phyloP scores from a whole-genome alignment of 495 filamentous ascomycete species.

The Aspergillus affinis region DNA sequence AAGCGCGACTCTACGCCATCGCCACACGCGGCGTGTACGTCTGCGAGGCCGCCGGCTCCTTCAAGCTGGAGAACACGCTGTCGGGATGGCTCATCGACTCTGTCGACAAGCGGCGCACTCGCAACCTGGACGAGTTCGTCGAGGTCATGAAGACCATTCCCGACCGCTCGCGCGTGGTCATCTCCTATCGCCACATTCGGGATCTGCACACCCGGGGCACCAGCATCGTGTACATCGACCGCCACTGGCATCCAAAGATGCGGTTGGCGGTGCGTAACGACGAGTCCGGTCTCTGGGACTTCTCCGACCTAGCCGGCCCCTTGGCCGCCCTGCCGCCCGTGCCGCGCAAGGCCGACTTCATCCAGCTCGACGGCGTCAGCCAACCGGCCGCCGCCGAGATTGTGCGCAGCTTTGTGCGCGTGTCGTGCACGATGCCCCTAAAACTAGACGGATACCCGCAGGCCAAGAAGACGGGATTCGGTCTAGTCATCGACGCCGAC shows the following conservation, averaged over 20 bases:
- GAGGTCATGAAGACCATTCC: slow-evolving; percentile 88
- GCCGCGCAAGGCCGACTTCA: slow-evolving; percentile 80
- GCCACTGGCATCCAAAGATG: slow-evolving; percentile 96
- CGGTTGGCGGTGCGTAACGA: slow-evolving; percentile 91
- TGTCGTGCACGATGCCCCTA: slow-evolving; percentile 86
- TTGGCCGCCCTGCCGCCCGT: slow-evolving; percentile 70
- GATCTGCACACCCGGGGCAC: slow-evolving; percentile 95
- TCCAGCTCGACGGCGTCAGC: slow-evolving; percentile 82
- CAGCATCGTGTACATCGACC: slow-evolving; percentile 86
- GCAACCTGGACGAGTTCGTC: slow-evolving; percentile 84
- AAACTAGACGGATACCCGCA: slow-evolving; percentile 96
- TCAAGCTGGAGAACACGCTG: slow-evolving; percentile 85
- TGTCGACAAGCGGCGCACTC: slow-evolving; percentile 87
- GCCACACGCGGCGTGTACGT: slow-evolving; percentile 89
- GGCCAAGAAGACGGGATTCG: slow-evolving; percentile 89
- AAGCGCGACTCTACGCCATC: slow-evolving; percentile 90
- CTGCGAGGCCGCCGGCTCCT: slow-evolving; percentile 92
- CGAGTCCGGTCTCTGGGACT: slow-evolving; percentile 89
- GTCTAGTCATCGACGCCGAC: slow-evolving; percentile 91
- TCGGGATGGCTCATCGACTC: slow-evolving; percentile 91
- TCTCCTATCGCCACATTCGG: slow-evolving; percentile 92
- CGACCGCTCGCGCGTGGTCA: slow-evolving; percentile 82
- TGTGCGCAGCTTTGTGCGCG: slow-evolving; percentile 90
- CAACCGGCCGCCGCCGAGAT: slow-evolving; percentile 88
- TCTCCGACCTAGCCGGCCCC: slow-evolving; percentile 77